Evolutionary conservation across 768 basidiomycete species (phyloP).

Genomic region (Gelatoporia subvermispora): DNA sequence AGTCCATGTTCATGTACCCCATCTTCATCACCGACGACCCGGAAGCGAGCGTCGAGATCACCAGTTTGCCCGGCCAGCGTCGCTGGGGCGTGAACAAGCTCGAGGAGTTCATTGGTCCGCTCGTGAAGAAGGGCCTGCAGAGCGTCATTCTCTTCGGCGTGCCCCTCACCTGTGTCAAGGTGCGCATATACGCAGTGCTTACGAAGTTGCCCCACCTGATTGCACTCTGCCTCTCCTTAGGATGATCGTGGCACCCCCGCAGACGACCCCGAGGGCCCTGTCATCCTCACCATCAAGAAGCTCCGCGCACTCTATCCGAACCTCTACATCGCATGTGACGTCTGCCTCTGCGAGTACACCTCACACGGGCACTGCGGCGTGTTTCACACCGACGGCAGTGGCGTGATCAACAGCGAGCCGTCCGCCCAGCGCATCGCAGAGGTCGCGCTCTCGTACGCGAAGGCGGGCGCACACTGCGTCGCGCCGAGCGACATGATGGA

Average conservation of each 20-base stretch:
- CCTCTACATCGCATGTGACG: slow-evolving; percentile 89
- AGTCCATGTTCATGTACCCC: slow-evolving; percentile 98
- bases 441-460: slow-evolving; percentile 88
- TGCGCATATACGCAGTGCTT: slow-evolving; percentile 22
- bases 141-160: slow-evolving; percentile 96
- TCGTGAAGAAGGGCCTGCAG: slow-evolving; percentile 84
- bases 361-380: slow-evolving; percentile 96
- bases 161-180: slow-evolving; percentile 76
- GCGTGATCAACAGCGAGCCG: slow-evolving; percentile 69
- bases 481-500: slow-evolving; percentile 99
- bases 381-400: slow-evolving; percentile 66
- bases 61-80: slow-evolving; percentile 78
- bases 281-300: slow-evolving; percentile 85
- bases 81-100: slow-evolving; percentile 95
- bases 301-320: slow-evolving; percentile 74
- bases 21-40: slow-evolving; percentile 97
- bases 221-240: slow-evolving; percentile 35
- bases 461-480: slow-evolving; percentile 95
- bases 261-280: slow-evolving; percentile 86
- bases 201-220: background rate
- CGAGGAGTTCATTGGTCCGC: slow-evolving; percentile 79
- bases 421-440: slow-evolving; percentile 88
- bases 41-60: slow-evolving; percentile 73
- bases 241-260: slow-evolving; percentile 82
- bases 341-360: slow-evolving; percentile 99